Conservation (phyloP, 139 green algal genomes). For the Auxenochlorella pyrenoidosa region DNA sequence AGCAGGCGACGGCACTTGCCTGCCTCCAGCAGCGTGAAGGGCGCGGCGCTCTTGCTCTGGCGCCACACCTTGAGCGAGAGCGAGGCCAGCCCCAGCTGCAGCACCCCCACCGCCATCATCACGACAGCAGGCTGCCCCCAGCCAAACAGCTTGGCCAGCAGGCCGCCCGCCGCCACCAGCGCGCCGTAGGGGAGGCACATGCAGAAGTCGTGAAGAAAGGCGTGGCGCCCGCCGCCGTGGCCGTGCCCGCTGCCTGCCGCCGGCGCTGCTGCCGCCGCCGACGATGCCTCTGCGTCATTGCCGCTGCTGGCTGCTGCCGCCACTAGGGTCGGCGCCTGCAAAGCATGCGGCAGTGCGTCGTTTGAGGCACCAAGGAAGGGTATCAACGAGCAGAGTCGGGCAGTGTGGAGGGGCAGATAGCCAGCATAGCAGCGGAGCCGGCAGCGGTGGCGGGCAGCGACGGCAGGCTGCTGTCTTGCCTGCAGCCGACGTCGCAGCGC, state of each 20-base stretch:
- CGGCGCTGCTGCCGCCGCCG: not conserved
- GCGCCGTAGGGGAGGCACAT: constrained; percentile 83
- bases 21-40: constrained; percentile 26
- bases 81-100: constrained; percentile 30
- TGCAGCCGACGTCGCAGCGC: not conserved
- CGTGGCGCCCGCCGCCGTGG: constrained; percentile 37
- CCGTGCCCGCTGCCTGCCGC: not conserved
- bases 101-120: constrained; percentile 1
- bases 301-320: not conserved
- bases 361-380: not conserved
- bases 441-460: not conserved
- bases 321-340: not conserved
- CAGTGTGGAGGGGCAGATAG: not conserved
- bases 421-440: not conserved
- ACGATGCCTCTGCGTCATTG: not conserved
- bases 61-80: constrained; percentile 40
- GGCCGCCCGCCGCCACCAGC: constrained; percentile 56
- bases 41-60: not conserved
- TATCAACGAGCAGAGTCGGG: not conserved
- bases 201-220: constrained; percentile 88
- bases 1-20: not conserved
- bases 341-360: not conserved
- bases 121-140: constrained; percentile 11
- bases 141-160: constrained; percentile 37
- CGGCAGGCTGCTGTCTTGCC: too few species aligned